Evolutionary conservation across 306 rosid genomes (phyloP).

Genomic region (Comarum palustre): DNA sequence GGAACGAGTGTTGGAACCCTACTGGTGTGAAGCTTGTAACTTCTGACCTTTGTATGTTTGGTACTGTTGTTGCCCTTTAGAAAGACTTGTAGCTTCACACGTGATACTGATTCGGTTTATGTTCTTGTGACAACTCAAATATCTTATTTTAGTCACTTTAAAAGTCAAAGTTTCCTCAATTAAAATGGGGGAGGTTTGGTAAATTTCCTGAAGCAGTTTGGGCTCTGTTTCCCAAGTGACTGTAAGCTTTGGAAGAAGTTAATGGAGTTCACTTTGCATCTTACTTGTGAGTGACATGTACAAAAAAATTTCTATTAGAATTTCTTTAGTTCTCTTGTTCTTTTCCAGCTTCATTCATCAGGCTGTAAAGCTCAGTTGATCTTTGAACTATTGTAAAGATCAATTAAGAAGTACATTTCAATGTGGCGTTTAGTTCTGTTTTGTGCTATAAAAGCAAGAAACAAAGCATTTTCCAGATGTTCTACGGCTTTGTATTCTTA

Average conservation of each 20-base stretch:
- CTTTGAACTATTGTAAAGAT: neutral
- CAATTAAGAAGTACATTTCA: neutral
- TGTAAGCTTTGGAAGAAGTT: neutral
- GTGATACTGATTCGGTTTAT: neutral
- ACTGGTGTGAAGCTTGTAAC: neutral
- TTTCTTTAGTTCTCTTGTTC: slow-evolving; percentile 4
- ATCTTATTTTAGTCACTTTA: neutral
- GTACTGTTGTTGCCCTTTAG: neutral
- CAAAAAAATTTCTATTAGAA: no score
- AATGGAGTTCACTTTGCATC: neutral
- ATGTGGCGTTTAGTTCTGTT: neutral
- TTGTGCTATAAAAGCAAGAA: neutral
- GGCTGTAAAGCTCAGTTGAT: neutral
- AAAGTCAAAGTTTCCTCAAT: neutral
- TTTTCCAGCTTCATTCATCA: neutral
- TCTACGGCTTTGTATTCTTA: neutral
- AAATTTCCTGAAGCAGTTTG: neutral
- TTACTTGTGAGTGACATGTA: neutral
- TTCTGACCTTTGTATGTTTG: neutral
- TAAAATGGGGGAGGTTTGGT: neutral
- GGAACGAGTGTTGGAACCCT: neutral
- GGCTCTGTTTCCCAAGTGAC: neutral
- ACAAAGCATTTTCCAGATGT: neutral
- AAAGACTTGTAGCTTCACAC: neutral
- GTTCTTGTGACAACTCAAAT: neutral